These are phyloP conservation scores for Agaricales sp. DNA, from an alignment of 1,284 basidiomycete species.

Conservation along the genomic window DNA sequence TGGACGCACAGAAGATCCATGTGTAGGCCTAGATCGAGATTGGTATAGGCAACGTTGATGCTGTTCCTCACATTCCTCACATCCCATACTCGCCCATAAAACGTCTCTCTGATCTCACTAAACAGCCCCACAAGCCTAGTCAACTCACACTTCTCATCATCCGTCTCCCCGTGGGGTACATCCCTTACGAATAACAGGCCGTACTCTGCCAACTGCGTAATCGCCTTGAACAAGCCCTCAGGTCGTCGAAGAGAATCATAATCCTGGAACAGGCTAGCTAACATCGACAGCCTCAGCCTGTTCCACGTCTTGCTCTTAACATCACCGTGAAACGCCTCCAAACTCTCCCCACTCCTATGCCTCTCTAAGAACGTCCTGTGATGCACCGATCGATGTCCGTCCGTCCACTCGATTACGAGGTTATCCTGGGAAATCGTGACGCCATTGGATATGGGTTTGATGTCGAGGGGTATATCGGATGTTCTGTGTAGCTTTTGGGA, in stretches of 20 bases:
- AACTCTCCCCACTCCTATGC: conserved; percentile 17
- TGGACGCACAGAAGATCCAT: conserved; percentile 80
- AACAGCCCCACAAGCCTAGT: conserved; percentile 54
- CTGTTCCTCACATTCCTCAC: conserved; percentile 71
- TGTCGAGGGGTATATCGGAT: conserved; percentile 45
- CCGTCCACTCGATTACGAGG: conserved; percentile 44
- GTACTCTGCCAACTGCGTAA: conserved; percentile 29
- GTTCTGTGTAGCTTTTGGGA: conserved; percentile 69
- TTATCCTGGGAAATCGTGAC: conserved; percentile 21
- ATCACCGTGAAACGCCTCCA: conserved; percentile 30
- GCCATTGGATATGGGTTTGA: conserved; percentile 29
- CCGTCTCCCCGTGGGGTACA: conserved; percentile 47
- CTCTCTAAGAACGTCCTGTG: conserved; percentile 36
- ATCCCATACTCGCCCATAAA: conserved; percentile 90
- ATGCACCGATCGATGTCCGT: conserved; percentile 50
- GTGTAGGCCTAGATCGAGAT: conserved; percentile 82
- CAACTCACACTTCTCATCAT: conserved; percentile 54
- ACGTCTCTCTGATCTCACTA: conserved; percentile 76
- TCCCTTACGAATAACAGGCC: conserved; percentile 37
- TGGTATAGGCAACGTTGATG: conserved; percentile 93
- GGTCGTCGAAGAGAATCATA: conserved; percentile 8
- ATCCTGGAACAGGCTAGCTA: conserved; percentile 7
- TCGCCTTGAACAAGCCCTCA: conserved; percentile 14
- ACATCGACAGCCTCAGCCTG: conserved; percentile 3
- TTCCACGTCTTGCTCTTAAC: conserved; percentile 12